Base-by-base conservation (phyloP, 805 yeast genomes). In the Cyberlindnera samutprakarnensis region DNA sequence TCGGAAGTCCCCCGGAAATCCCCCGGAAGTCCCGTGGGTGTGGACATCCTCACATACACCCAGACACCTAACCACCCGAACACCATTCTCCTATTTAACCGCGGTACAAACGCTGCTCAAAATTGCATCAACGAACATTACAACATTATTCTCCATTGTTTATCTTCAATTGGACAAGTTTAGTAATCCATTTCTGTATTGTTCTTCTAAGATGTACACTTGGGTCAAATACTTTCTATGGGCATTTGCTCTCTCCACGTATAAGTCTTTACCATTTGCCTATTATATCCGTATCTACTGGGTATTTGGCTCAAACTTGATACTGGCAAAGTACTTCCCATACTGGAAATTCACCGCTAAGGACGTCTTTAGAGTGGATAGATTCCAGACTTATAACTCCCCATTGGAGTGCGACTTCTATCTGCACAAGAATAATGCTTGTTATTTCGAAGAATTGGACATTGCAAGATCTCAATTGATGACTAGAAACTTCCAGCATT, bases 331-430 rank as follows among this genome's bases (percentile, higher is more conserved):
- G 27, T 25, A 51, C 41, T 26, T 46, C 28, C 31, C 37, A 10
- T 18, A 24, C 4, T 28, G 33, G 12, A 38, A 34, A 19, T 28
- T 35, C 18, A 28, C 44, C 37, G 23, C 39, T n/a, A 34, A 30
- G 35, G 43, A 38, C 16, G 54, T 44, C 20, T 77, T 78, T 51
- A 59, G 63, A 10, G 62, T 68, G 27, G 49, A 62, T 1, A 45
- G 52, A 11, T 62, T 62, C 41, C 42, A 53, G 15, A 70, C 87
- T 0, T 73, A 72, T 38, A 82, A 81, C 18, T 78, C 90, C 1
- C 75, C 82, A 7, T 57, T 82, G 48, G 96, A 88, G 51, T 76
- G 85, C 50, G 96, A 88, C 56, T 71, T 83, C 62, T 85, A 85
- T 50, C 47, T 86, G 29, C 97, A 88, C 62, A 90, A 88, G 61